These are phyloP conservation scores for Kwoniella newhampshirensis DNA, from an alignment of 768 basidiomycete genomes.

Conservation along the genomic window DNA sequence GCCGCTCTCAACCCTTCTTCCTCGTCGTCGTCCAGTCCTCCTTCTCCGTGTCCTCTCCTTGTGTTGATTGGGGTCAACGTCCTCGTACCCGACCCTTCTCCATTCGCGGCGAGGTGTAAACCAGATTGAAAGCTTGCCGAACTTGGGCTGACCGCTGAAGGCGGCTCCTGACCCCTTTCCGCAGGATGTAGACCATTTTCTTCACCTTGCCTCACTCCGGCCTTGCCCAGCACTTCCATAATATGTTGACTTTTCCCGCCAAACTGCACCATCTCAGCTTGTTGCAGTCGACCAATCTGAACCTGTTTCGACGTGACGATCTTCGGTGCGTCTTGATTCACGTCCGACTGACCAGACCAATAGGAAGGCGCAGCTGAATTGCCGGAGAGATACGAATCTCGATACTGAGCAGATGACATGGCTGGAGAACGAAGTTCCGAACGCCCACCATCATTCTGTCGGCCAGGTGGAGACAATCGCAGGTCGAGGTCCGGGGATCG, in stretches of 20 bases:
- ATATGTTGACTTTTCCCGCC: constrained; percentile 13
- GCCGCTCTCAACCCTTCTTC: constrained; percentile 21
- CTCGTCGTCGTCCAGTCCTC: constrained; percentile 6
- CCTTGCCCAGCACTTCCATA: constrained; percentile 11
- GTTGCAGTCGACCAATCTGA: constrained; percentile 43
- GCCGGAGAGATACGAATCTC: constrained; percentile 44
- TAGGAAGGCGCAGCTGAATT: constrained; percentile 26
- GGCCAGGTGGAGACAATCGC: constrained; percentile 22
- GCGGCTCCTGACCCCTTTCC: neutral
- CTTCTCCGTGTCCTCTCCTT: neutral
- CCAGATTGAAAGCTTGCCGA: neutral
- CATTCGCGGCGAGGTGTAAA: neutral
- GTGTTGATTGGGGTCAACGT: constrained; percentile 17
- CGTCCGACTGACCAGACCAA: constrained; percentile 30
- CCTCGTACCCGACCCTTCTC: neutral
- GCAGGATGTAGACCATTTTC: neutral
- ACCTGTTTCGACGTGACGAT: constrained; percentile 50
- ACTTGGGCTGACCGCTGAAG: constrained; percentile 2
- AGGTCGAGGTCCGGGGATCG: constrained; percentile 48
- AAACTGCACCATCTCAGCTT: constrained; percentile 49
- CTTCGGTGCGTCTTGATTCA: constrained; percentile 47
- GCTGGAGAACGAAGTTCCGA: constrained; percentile 22
- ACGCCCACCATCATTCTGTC: neutral
- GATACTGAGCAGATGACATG: constrained; percentile 2
- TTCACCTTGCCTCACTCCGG: neutral